These are phyloP conservation scores for Plenodomus tracheiphilus DNA, from an alignment of 2,329 filamentous ascomycete species.

Conservation along the genomic window DNA sequence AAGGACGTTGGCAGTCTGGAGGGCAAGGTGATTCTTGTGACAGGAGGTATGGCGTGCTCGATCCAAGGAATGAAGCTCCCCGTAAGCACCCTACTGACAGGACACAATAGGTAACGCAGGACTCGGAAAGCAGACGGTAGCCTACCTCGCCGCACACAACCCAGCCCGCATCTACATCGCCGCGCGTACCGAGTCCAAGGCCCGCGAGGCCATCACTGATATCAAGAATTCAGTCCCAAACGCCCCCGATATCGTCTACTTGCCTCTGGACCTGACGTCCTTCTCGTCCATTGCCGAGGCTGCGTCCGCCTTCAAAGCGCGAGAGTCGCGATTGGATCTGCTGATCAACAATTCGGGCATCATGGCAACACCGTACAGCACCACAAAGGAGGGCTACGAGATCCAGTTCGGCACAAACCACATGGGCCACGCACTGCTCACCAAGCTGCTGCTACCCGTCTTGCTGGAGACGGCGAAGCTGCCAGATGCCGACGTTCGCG, in stretches of 20 bases:
- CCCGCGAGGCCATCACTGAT: slow-evolving; percentile 45
- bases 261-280: slow-evolving; percentile 49
- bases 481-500: slow-evolving; percentile 48
- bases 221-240: slow-evolving; percentile 42
- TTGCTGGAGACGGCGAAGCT: slow-evolving; percentile 48
- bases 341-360: slow-evolving; percentile 54
- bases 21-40: slow-evolving; percentile 42
- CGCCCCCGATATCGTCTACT: slow-evolving; percentile 41
- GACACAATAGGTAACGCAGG: slow-evolving; percentile 48
- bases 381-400: slow-evolving; percentile 55
- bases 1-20: slow-evolving; percentile 27
- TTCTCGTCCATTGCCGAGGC: slow-evolving; percentile 47
- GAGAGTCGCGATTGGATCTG: slow-evolving; percentile 50
- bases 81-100: neutral
- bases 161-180: slow-evolving; percentile 53
- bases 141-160: slow-evolving; percentile 49
- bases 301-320: slow-evolving; percentile 37
- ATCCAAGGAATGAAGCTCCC: slow-evolving; percentile 2
- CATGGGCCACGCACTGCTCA: slow-evolving; percentile 55
- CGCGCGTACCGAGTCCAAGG: slow-evolving; percentile 49
- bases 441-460: slow-evolving; percentile 50
- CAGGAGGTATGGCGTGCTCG: slow-evolving; percentile 31
- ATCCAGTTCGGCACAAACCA: slow-evolving; percentile 57
- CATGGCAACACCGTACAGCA: slow-evolving; percentile 41
- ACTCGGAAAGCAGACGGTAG: slow-evolving; percentile 52